These are phyloP conservation scores for Amoebophrya sp. DNA, from an alignment of 169 alveolate species.

Conservation along the genomic window DNA sequence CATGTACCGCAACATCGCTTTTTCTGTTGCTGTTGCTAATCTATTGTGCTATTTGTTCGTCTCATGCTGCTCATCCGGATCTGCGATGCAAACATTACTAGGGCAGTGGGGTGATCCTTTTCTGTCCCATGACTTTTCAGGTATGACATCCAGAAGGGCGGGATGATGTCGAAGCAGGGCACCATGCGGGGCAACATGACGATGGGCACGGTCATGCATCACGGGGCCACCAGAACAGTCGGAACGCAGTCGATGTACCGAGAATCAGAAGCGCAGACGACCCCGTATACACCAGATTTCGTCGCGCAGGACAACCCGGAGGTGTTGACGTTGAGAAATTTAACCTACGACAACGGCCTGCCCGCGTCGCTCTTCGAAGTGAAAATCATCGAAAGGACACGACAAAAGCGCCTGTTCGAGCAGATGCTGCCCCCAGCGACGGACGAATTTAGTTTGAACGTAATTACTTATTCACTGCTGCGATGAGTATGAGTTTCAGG, in stretches of 20 bases:
- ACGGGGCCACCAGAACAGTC: neutral
- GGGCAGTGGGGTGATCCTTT: no score
- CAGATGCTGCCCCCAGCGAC: constrained; percentile 78
- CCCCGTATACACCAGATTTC: constrained; percentile 75
- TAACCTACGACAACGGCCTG: constrained; percentile 73
- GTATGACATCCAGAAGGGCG: neutral
- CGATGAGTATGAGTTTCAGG: no score
- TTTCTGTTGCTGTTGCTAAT: no score
- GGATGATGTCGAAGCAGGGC: no score
- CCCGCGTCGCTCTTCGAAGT: constrained; percentile 81
- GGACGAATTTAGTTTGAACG: constrained; percentile 75
- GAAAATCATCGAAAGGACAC: constrained; percentile 70
- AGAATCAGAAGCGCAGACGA: constrained; percentile 81
- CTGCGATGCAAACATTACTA: neutral
- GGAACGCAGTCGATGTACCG: constrained; percentile 62
- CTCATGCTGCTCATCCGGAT: neutral
- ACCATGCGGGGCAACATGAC: no score
- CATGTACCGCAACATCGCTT: no score
- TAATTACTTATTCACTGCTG: no score
- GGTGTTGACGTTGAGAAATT: constrained; percentile 65
- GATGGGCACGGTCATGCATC: no score
- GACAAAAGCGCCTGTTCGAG: constrained; percentile 77
- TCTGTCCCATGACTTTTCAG: neutral
- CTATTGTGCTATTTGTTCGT: no score
- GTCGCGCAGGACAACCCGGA: constrained; percentile 59